A percentile compares a stretch with the other conserved stretches of the same genome.
phyloP scores from a whole-genome alignment of 2,329 filamentous ascomycete genomes.

The Epichloe bromicola region DNA sequence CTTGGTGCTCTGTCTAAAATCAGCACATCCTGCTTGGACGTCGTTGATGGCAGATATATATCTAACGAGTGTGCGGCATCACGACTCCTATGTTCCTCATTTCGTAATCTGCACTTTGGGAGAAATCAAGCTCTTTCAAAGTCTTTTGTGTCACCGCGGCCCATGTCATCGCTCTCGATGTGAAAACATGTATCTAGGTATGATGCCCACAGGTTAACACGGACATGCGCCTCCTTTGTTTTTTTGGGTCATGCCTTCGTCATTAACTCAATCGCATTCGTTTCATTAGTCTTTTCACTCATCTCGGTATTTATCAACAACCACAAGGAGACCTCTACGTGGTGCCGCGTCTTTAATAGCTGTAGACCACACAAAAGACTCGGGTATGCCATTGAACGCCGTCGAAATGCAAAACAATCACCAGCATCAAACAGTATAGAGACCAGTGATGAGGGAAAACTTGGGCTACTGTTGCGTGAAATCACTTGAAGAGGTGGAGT shows the following conservation, averaged over 20 bases:
- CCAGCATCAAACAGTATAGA: neutral
- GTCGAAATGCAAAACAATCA: constrained; percentile 17
- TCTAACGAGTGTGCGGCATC: too few relatives aligned
- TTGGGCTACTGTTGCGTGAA: neutral
- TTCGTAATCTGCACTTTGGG: too few relatives aligned
- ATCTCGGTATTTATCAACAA: neutral
- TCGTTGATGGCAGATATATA: too few relatives aligned
- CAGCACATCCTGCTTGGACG: too few relatives aligned
- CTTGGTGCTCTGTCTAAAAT: too few relatives aligned
- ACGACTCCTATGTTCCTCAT: too few relatives aligned
- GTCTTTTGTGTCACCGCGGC: too few relatives aligned
- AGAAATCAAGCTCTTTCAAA: too few relatives aligned
- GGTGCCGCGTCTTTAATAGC: neutral
- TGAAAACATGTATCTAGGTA: too few relatives aligned
- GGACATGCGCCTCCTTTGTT: too few relatives aligned
- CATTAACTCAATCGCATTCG: constrained; percentile 2
- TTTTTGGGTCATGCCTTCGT: neutral
- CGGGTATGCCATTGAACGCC: constrained; percentile 23
- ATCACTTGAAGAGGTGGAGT: neutral
- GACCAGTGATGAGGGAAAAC: neutral
- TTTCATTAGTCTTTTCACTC: constrained; percentile 1
- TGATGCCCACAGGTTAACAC: too few relatives aligned
- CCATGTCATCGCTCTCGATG: too few relatives aligned
- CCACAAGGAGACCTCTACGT: neutral
- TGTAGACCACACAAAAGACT: constrained; percentile 10